Evolutionary conservation across 2,329 filamentous ascomycete species (phyloP).

Genomic region (Verticillium tricorpus): DNA sequence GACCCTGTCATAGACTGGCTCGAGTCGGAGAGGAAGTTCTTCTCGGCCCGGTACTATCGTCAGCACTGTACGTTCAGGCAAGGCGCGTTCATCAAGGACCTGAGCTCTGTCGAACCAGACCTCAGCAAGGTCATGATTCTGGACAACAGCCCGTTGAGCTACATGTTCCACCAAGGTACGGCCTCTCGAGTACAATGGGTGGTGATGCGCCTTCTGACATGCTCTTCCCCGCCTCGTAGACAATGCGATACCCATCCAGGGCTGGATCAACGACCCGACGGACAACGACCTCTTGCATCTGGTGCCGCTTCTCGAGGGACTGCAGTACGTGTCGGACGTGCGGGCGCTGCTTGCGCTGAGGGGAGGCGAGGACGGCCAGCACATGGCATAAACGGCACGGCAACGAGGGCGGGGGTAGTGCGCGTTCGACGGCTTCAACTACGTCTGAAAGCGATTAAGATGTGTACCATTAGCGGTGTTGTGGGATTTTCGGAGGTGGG

Average conservation of each 20-base stretch:
- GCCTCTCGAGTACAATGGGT: conserved; percentile 4
- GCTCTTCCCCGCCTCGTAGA: conserved; percentile 49
- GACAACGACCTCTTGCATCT: conserved; percentile 93
- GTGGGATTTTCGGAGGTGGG: neutral
- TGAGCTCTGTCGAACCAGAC: conserved; percentile 93
- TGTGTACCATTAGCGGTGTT: neutral
- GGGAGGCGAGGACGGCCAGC: conserved; percentile 73
- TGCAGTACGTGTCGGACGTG: conserved; percentile 97
- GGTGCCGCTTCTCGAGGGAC: conserved; percentile 83
- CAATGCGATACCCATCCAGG: conserved; percentile 97
- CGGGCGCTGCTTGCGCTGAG: conserved; percentile 83
- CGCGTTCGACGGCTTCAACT: neutral
- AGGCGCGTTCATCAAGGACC: conserved; percentile 96
- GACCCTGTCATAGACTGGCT: conserved; percentile 99
- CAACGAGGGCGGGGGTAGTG: neutral
- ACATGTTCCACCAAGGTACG: conserved; percentile 96
- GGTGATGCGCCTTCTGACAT: neutral
- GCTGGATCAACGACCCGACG: conserved; percentile 98
- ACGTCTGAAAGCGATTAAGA: neutral
- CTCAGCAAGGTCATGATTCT: conserved; percentile 98
- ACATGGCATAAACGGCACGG: conserved; percentile 35
- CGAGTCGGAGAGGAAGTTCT: conserved; percentile 94
- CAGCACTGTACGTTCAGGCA: conserved; percentile 96
- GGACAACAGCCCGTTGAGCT: conserved; percentile 97
- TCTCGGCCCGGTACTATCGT: conserved; percentile 87